Base-by-base conservation (phyloP, 352 stramenopile genomes). In the Globisporangium yorkense region DNA sequence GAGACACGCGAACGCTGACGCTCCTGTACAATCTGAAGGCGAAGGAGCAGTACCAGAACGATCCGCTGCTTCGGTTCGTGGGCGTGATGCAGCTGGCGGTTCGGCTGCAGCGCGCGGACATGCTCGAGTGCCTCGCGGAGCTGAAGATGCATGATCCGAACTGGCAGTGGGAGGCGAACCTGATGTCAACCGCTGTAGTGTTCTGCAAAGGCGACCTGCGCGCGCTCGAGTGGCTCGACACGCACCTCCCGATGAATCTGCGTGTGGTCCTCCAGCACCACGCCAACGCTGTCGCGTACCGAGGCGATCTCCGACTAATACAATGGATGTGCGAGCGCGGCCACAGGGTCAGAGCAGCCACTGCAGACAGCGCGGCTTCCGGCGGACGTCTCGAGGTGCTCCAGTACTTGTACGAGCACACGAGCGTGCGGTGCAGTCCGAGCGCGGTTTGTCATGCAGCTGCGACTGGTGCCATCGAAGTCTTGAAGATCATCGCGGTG, bases 181-280 rank as follows among this genome's bases (percentile, higher is more conserved):
- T 57, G 21, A 41, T 57, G 7, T 9, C 24, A 15, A 16, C 16
- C 24, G 52, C 52, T 16, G 13, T 50, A 21, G 5, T 12, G 0
- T 24, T 16, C 13, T 15, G 21, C 16, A 20, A 20, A 8, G 39
- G 47, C 20, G 39, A 48, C 10, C 3, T 50, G 13, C 29, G 9
- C 5, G 24, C 50, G 12, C 52, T 57, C 52, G 16, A 49, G 16
- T 57, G 52, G 52, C 41, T 57, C 5, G 24, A 29, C 40, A 5
- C 6, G n/a, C 51, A 46, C 29, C 16, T 59, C 40, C 53, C 53
- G 1, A 27, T 13, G 3, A 20, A 51, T 12, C n/a, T 43, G 20
- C 49, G 50, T 15, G 20, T 33, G 20, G 13, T 60, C 4, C 24
- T 20, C 21, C 13, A 15, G 21, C 9, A 29, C 12, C 3, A 15